Base-by-base conservation (phyloP, 2,329 filamentous ascomycete species). In the Sclerotinia glacialis region DNA sequence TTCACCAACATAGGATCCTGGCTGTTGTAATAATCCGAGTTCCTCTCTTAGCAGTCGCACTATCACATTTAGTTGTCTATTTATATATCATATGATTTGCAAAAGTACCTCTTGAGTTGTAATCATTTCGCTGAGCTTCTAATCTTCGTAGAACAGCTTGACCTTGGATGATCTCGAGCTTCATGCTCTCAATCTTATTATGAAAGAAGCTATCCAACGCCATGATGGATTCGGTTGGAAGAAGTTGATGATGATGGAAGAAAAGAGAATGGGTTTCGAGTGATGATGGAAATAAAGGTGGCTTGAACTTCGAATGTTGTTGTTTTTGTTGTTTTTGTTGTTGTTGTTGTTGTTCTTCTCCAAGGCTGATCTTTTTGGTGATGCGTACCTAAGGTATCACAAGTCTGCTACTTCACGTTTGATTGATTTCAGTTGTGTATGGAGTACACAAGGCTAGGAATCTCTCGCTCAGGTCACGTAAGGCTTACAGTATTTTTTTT, bases 151-250 rank as follows among this genome's bases (percentile, higher is more conserved):
- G 85, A 67, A 97, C 93, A 66, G 95, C 94, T 82, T 99, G 95
- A 66, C 95, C 94, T 82, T 98, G 94, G 79, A 99, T 94, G 79
- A 99, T 99, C 87, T 99, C 94, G 79, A 99, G 93, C 90, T 98
- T 98, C 91, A 98, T 97, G 79, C 91, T 89, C 91, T 99, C 95
- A 82, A 98, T 98, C 86, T 99, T 99, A 85, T 98, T 98, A 83
- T 95, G 92, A 81, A 96, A 99, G 83, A 97, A 99, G 81, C 91
- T 96, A 81, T 98, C 95, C 82, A 99, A 91, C 86, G 94, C 93
- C 95, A 99, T 99, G 79, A 78, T 89, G 86, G 65, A 49, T 46
- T 14, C 8, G 9, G 23, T 46, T 34, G 26, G 40, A 18, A 21
- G 42, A 23, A 7, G n/a, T 26, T 5, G 55, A 42, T 16, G 18